A percentile compares a stretch with the other conserved stretches of the same genome.
Evolutionary conservation across 345 rosid genomes (phyloP).

Genomic region (Camelina hispida): DNA sequence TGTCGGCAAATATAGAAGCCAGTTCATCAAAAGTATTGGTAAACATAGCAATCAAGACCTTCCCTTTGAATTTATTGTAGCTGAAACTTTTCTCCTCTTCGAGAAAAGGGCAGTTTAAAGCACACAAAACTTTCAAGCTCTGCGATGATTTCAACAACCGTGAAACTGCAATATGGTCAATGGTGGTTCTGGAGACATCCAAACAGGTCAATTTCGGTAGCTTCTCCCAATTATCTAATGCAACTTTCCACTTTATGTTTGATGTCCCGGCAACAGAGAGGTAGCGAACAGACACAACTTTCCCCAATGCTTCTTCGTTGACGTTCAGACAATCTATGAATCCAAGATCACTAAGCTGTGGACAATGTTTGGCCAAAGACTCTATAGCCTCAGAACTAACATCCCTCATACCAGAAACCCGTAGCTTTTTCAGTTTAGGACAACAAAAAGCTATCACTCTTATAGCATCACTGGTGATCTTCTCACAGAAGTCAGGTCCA

Average conservation of each 20-base stretch:
- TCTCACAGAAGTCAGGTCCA: slow-evolving; percentile 82
- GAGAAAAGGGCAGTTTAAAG: slow-evolving; percentile 65
- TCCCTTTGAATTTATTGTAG: slow-evolving; percentile 56
- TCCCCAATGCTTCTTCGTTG: slow-evolving; percentile 69
- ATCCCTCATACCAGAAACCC: slow-evolving; percentile 78
- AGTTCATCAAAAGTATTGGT: slow-evolving; percentile 57
- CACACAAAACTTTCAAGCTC: slow-evolving; percentile 76
- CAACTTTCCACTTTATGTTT: slow-evolving; percentile 68
- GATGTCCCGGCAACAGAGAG: slow-evolving; percentile 84
- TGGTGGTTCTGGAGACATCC: slow-evolving; percentile 85
- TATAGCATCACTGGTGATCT: slow-evolving; percentile 80
- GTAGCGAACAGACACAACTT: slow-evolving; percentile 59
- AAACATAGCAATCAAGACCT: slow-evolving; percentile 57
- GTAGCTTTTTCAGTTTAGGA: slow-evolving; percentile 66
- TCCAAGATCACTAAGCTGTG: slow-evolving; percentile 66
- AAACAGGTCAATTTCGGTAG: slow-evolving; percentile 67
- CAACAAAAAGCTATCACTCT: slow-evolving; percentile 73
- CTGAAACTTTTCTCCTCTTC: slow-evolving; percentile 53
- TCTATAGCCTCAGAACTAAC: slow-evolving; percentile 69
- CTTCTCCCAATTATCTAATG: slow-evolving; percentile 62
- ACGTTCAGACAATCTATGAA: slow-evolving; percentile 76
- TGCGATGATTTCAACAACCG: slow-evolving; percentile 62
- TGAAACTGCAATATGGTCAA: slow-evolving; percentile 56
- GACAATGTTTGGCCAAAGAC: slow-evolving; percentile 70
- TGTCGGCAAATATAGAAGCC: slow-evolving; percentile 57